These are phyloP conservation scores for Chaetomium fimeti DNA, from an alignment of 495 filamentous ascomycete species.

Conservation along the genomic window DNA sequence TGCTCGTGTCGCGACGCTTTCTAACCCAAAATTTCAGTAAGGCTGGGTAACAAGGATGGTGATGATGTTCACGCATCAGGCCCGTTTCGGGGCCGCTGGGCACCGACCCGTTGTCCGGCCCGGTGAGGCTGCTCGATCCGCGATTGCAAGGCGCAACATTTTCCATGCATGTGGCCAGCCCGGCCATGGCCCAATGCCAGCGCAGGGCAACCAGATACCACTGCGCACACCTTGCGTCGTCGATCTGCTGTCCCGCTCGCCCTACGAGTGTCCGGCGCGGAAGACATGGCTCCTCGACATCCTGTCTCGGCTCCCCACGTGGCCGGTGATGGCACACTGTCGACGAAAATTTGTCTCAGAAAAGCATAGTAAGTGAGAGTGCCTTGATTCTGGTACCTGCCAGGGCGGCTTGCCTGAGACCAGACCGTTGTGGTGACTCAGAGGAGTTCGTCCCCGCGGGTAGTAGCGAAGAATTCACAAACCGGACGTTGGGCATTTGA, in stretches of 20 bases:
- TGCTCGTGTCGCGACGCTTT: not conserved
- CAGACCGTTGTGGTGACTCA: too few species aligned
- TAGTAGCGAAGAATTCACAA: too few species aligned
- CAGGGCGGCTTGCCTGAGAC: too few species aligned
- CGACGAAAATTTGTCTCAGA: constrained; percentile 2
- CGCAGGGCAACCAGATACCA: not conserved
- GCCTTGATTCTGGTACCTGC: too few species aligned
- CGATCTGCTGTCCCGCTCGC: too few species aligned
- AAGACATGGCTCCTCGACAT: not conserved
- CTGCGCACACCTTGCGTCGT: not conserved
- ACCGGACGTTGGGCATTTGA: too few species aligned
- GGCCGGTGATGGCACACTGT: not conserved
- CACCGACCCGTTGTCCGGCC: not conserved
- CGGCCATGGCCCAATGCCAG: constrained; percentile 1
- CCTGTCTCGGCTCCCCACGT: not conserved
- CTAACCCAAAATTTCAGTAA: not conserved
- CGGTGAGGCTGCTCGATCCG: constrained; percentile 14
- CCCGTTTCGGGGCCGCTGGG: constrained; percentile 5
- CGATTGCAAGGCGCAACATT: not conserved
- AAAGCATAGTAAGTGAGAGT: too few species aligned
- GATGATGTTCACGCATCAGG: not conserved
- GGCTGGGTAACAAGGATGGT: not conserved
- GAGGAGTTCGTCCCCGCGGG: too few species aligned
- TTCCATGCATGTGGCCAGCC: not conserved
- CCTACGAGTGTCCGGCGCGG: too few species aligned